Percentiles rank a stretch among this genome's conserved stretches.
Conservation (phyloP, 1,139 yeast genomes). For the Martiniozyma asiatica region DNA sequence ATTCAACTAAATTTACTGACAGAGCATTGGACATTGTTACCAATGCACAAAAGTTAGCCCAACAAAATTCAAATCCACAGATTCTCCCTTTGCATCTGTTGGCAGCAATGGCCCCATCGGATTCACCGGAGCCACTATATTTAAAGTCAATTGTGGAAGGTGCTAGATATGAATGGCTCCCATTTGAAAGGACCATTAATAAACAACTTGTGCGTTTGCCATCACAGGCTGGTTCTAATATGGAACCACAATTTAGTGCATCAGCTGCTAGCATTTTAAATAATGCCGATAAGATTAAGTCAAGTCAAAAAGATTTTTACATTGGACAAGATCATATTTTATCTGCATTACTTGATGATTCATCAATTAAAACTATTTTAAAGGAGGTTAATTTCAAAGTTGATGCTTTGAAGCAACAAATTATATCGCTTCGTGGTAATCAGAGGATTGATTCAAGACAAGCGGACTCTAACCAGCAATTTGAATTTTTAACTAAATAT, state of each 20-base stretch:
- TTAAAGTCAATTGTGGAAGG: conserved; percentile 77
- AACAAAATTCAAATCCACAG: conserved; percentile 75
- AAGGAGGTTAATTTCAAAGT: conserved; percentile 60
- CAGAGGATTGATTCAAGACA: conserved; percentile 87
- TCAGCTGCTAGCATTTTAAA: conserved; percentile 21
- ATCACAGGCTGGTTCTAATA: conserved; percentile 65
- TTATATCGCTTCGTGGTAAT: conserved; percentile 78
- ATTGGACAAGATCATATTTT: conserved; percentile 92
- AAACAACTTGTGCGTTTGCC: conserved; percentile 75
- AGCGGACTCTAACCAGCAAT: conserved; percentile 80
- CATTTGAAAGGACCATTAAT: conserved; percentile 70
- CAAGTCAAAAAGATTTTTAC: conserved; percentile 81
- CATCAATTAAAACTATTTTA: conserved; percentile 56
- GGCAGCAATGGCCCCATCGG: conserved; percentile 77
- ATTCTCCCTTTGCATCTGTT: conserved; percentile 76
- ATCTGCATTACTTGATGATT: conserved; percentile 73
- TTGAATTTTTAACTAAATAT: conserved; percentile 78
- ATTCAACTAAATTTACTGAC: conserved; percentile 73
- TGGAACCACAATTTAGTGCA: conserved; percentile 20
- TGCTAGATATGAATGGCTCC: conserved; percentile 80
- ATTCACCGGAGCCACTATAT: conserved; percentile 47
- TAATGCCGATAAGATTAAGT: conserved; percentile 47
- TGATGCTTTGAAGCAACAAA: conserved; percentile 67
- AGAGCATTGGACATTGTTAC: conserved; percentile 77
- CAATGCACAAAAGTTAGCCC: conserved; percentile 70